Evolutionary conservation across 1,139 yeast genomes (phyloP).

Genomic region (Yamadazyma triangularis): DNA sequence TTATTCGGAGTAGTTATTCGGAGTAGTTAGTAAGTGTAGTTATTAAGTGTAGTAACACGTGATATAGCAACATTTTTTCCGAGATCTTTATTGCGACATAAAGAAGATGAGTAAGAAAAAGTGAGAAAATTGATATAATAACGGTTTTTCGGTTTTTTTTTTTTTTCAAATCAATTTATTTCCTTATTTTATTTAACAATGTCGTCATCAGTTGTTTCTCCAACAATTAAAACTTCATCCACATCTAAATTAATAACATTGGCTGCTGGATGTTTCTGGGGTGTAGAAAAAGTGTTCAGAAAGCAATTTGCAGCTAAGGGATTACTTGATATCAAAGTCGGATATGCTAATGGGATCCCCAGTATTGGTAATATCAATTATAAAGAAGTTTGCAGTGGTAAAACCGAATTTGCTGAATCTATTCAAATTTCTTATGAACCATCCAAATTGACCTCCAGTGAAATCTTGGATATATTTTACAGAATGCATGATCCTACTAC

Average conservation of each 20-base stretch:
- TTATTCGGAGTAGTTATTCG: too few relatives aligned
- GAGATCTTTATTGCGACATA: too few relatives aligned
- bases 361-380: constrained; percentile 56
- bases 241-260: constrained; percentile 52
- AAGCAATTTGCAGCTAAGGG: constrained; percentile 63
- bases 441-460: constrained; percentile 48
- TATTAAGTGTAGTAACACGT: too few relatives aligned
- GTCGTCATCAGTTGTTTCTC: constrained; percentile 23
- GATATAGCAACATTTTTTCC: too few relatives aligned
- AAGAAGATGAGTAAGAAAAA: too few relatives aligned
- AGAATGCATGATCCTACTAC: constrained; percentile 76
- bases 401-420: constrained; percentile 72
- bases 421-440: constrained; percentile 84
- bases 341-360: constrained; percentile 77
- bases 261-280: constrained; percentile 95
- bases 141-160: too few relatives aligned
- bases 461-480: constrained; percentile 78
- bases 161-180: not conserved
- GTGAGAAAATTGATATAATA: too few relatives aligned
- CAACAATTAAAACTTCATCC: constrained; percentile 31
- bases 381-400: constrained; percentile 69
- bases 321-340: constrained; percentile 73
- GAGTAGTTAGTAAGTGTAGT: too few relatives aligned
- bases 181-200: constrained; percentile 1
- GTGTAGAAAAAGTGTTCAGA: constrained; percentile 78